Conservation (phyloP, 768 basidiomycete genomes). For the Rhizopogon vulgaris region DNA sequence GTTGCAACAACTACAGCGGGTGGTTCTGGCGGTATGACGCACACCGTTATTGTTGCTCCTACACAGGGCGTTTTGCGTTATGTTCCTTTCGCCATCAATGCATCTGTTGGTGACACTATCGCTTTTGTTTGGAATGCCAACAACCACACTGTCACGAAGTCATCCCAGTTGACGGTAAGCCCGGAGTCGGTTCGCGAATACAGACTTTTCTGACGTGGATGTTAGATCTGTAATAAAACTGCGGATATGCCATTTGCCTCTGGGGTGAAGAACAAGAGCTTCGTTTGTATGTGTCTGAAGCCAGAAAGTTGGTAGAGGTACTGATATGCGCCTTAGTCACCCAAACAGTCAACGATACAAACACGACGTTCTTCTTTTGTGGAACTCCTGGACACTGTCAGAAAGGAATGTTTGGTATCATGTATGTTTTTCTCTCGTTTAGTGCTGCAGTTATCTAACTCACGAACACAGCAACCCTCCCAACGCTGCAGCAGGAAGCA, state of each 20-base stretch:
- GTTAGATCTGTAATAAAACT: conserved; percentile 66
- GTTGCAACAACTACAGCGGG: conserved; percentile 21
- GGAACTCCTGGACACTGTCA: conserved; percentile 63
- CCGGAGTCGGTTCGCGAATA: not conserved
- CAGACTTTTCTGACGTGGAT: not conserved
- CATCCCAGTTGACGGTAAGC: conserved; percentile 41
- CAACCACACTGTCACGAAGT: conserved; percentile 81
- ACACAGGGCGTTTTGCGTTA: conserved; percentile 70
- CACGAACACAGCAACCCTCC: conserved; percentile 45
- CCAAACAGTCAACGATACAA: conserved; percentile 67
- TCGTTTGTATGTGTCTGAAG: conserved; percentile 45
- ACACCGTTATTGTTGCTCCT: conserved; percentile 76
- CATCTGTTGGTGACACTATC: conserved; percentile 72
- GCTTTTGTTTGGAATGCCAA: conserved; percentile 73
- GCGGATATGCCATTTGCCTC: conserved; percentile 53
- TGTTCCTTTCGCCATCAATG: conserved; percentile 70
- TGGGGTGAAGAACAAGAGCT: conserved; percentile 56
- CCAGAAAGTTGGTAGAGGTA: not conserved
- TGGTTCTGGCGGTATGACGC: conserved; percentile 50
- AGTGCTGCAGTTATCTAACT: conserved; percentile 1
- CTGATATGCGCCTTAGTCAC: conserved; percentile 41
- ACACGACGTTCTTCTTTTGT: conserved; percentile 73
- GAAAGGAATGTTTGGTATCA: conserved; percentile 84
- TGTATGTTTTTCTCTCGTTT: conserved; percentile 29
- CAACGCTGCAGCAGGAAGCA: conserved; percentile 34